phyloP scores from a whole-genome alignment of 139 green algal species.

The Protoeuglena noctilucae region DNA sequence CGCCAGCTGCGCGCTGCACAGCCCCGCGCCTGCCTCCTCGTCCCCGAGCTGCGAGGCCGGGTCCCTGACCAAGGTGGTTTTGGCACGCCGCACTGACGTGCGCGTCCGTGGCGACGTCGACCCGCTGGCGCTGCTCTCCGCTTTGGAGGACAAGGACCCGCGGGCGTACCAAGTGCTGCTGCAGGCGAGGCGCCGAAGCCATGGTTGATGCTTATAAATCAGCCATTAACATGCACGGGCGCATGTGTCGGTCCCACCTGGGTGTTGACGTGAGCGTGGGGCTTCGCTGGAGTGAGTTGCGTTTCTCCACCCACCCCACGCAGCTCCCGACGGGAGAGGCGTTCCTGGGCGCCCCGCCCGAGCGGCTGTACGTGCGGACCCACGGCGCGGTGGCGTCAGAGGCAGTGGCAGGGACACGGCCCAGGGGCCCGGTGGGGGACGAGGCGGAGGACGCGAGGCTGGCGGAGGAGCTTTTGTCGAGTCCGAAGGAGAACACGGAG shows the following conservation, averaged over 20 bases:
- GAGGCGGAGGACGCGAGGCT: conserved; percentile 69
- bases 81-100: conserved; percentile 46
- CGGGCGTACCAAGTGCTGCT: conserved; percentile 73
- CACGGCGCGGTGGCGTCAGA: conserved; percentile 56
- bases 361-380: conserved; percentile 72
- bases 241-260: not conserved
- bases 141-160: conserved; percentile 52
- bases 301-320: not conserved
- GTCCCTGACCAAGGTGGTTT: conserved; percentile 60
- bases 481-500: conserved; percentile 84
- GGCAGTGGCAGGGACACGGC: conserved; percentile 78
- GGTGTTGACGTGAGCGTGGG: not conserved
- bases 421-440: conserved; percentile 35
- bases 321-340: conserved; percentile 10
- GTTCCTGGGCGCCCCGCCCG: conserved; percentile 83
- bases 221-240: not conserved
- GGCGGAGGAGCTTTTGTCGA: conserved; percentile 62
- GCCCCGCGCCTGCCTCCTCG: too few relatives aligned
- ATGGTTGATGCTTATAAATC: too few relatives aligned
- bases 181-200: conserved; percentile 26
- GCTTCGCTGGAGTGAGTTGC: not conserved
- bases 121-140: conserved; percentile 37
- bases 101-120: conserved; percentile 27
- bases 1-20: not conserved
- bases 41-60: too few relatives aligned